Conservation (phyloP, 139 green algal genomes). For the Micractinium sp. region DNA sequence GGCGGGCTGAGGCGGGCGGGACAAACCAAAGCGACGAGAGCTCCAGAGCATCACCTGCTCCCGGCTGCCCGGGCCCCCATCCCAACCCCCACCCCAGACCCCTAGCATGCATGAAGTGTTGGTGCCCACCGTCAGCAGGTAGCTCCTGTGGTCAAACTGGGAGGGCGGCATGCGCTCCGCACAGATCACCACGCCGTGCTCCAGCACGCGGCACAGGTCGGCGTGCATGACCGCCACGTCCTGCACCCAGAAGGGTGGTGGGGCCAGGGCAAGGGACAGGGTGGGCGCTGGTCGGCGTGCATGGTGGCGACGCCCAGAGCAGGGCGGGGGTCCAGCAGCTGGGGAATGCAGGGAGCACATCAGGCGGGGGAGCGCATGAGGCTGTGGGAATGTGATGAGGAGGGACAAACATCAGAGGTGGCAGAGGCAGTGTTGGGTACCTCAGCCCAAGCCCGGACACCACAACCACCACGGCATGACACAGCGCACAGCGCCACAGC, state of each 20-base stretch:
- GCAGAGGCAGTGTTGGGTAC: no score
- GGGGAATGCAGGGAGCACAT: no score
- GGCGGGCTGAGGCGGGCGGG: no score
- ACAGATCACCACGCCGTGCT: constrained; percentile 47
- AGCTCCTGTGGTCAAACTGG: constrained; percentile 61
- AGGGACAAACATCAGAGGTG: no score
- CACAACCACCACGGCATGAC: not conserved
- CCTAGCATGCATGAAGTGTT: not conserved
- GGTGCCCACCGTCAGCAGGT: constrained; percentile 40
- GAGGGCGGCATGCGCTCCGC: constrained; percentile 24
- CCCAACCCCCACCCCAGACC: not conserved
- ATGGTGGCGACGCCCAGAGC: no score
- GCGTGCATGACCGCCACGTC: constrained; percentile 6
- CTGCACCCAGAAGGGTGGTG: not conserved
- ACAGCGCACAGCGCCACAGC: not conserved
- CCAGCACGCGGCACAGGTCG: constrained; percentile 43
- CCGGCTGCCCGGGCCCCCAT: no score
- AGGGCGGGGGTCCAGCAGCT: no score
- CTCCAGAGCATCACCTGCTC: no score
- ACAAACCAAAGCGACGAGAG: no score
- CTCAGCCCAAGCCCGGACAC: no score
- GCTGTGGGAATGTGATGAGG: no score
- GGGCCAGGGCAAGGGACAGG: not conserved
- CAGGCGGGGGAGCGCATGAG: no score
- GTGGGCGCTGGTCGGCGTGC: not conserved